Base-by-base conservation (phyloP, 1,139 yeast genomes). In the Blastobotrys raffinosifermentans region DNA sequence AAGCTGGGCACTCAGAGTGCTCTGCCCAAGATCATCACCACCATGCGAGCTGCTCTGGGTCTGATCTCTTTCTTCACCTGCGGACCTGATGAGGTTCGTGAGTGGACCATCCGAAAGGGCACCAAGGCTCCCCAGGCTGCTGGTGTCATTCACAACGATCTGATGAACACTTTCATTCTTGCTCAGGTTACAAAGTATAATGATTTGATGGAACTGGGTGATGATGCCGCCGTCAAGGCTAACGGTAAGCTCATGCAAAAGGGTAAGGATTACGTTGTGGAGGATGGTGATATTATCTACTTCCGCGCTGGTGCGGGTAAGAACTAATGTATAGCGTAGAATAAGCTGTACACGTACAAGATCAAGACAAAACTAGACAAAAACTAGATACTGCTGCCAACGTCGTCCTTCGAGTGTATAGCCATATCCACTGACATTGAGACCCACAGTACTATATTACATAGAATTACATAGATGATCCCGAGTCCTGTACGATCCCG, bases 241-340 rank as follows among this genome's bases (percentile, higher is more conserved):
- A 89, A 89, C 44, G 98, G 98, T 68, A 91, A 91, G 68, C 76
- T 91, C 59, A 66, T 76, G 64, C 84, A 75, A 61, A 91, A 91
- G 79, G 99, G 99, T 74, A 93, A 91, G 67, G 97, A 89, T 51
- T 91, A 93, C 61, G 91, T 77, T 48, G 96, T 93, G 48, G 89
- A 80, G 63, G 86, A 80, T 51, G 86, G 96, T 63, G 97, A 89
- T 63, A 74, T 91, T 55, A 80, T 89, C 54, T 89, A 81, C 70
- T 84, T 89, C 73, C 83, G 94, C 73, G 87, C 96, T 46, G 96
- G 94, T 64, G 95, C 94, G 44, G 96, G 96, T 69, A 89, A 89
- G 73, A 77, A 75, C 59, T 77, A 65, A 53, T 6, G 14, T n/a
- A n/a, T n/a, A n/a, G n/a, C n/a, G n/a, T n/a, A n/a, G n/a, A n/a